Evolutionary conservation across 2,329 filamentous ascomycete genomes (phyloP), one percentile per base, ranked within the genome.

Genomic region (Xylaria multiplex): DNA sequence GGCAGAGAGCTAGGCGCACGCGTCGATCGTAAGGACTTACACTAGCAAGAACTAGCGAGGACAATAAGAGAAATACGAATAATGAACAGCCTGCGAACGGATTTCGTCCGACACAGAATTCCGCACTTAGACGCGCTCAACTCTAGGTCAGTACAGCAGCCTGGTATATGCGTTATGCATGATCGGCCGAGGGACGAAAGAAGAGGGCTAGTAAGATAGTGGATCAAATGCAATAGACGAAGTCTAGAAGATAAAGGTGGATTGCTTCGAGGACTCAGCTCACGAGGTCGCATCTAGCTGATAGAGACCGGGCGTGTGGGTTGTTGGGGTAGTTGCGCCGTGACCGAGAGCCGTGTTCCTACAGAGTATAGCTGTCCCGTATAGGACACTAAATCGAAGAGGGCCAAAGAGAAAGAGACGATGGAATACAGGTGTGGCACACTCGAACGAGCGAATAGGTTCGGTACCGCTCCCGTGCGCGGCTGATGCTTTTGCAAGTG

Each of bases 1-100:
- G 64, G 64, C 59, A 40, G 32, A 57, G 54, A 57, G 54, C 61
- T 63, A 43, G 61, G 61, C 61, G 13, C 6, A 53, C 61, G 22
- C 32, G 54, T 16, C n/a, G 16, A 32, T 59, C 54, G 54, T 40
- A 46, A 59, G 37, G 19, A 24, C 46, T n/a, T n/a, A 43, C 19
- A 27, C 27, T 27, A 27, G 27, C 27, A 27, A 27, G 27, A 27
- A 27, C 27, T 27, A 27, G 27, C 5, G 27, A 27, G 27, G 27
- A 27, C 27, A 3, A 27, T 5, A 27, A 27, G 27, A 19, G 6
- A 11, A 24, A 9, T 40, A 30, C 22, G 4, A 35, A 32, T 22
- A 30, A 30, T 35, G 40, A 59, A 64, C 43, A n/a, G 19, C 24
- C 6, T 11, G 19, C 19, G 3, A 37, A 37, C 11, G 35, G 35